A percentile compares a stretch with the other conserved stretches of the same genome.
phyloP scores from a whole-genome alignment of 352 stramenopile species.

The Plasmopara muralis region DNA sequence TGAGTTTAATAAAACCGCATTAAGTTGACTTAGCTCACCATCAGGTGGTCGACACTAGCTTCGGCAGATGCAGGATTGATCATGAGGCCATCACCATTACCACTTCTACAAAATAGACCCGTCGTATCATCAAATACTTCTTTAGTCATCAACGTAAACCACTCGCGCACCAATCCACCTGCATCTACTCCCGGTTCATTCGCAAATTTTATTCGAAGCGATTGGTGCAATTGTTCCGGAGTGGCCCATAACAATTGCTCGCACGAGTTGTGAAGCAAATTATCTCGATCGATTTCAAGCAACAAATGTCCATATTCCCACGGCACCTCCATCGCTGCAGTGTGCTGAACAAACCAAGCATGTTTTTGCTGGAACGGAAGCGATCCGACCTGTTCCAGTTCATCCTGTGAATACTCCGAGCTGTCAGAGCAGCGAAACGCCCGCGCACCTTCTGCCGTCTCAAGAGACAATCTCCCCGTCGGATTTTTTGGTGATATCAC shows the following conservation, averaged over 20 bases:
- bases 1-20: conserved; percentile 2
- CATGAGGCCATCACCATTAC: conserved; percentile 74
- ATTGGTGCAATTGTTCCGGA: conserved; percentile 79
- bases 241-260: conserved; percentile 82
- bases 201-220: conserved; percentile 85
- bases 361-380: conserved; percentile 85
- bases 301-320: conserved; percentile 85
- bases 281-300: conserved; percentile 81
- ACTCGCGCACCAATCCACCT: conserved; percentile 86
- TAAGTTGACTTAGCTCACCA: conserved; percentile 33
- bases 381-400: conserved; percentile 58
- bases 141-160: conserved; percentile 88
- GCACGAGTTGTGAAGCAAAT: conserved; percentile 87
- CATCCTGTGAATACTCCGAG: conserved; percentile 59
- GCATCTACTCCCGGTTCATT: conserved; percentile 89
- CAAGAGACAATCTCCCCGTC: conserved; percentile 63
- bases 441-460: conserved; percentile 53
- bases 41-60: conserved; percentile 79
- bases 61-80: conserved; percentile 79
- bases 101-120: conserved; percentile 71
- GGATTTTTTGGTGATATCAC: conserved; percentile 71
- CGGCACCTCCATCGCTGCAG: conserved; percentile 73
- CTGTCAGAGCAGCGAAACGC: conserved; percentile 52
- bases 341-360: conserved; percentile 85
- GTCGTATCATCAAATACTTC: conserved; percentile 84